phyloP scores from a whole-genome alignment of 306 rosid species.

The Castanea sativa region DNA sequence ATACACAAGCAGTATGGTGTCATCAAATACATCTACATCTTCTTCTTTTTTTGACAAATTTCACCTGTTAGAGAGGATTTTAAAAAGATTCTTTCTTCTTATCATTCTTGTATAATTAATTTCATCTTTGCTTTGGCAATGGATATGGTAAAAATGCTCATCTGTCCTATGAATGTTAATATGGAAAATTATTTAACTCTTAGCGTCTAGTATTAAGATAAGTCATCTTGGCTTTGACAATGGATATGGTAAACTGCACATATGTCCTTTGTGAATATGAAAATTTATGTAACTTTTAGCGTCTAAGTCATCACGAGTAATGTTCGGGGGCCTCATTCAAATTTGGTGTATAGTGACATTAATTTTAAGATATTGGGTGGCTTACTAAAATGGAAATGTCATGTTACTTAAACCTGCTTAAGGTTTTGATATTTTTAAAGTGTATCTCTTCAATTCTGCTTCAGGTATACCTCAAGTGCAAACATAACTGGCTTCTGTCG shows the following conservation, averaged over 20 bases:
- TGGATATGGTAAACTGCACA: not conserved
- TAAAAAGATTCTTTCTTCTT: no score
- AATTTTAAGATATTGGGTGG: conserved; percentile 1
- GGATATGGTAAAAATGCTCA: not conserved
- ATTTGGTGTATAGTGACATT: not conserved
- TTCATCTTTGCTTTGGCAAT: not conserved
- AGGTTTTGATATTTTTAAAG: conserved; percentile 17
- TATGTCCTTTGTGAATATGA: not conserved
- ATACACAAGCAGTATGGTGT: not conserved
- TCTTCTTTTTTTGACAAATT: not conserved
- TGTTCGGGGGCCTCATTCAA: not conserved
- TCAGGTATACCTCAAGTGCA: conserved; percentile 62
- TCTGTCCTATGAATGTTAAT: not conserved
- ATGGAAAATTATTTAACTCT: not conserved
- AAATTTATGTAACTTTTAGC: not conserved
- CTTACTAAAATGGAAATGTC: conserved; percentile 3
- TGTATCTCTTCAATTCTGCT: conserved; percentile 22
- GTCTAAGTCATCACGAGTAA: not conserved
- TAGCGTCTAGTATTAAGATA: not conserved
- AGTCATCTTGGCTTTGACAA: not conserved
- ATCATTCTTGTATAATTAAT: no score
- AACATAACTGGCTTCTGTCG: conserved; percentile 71
- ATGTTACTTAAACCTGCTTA: not conserved
- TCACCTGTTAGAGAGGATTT: not conserved
- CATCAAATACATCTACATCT: not conserved